phyloP scores from a whole-genome alignment of 441 rosid species.

The Erodium moschatum region DNA sequence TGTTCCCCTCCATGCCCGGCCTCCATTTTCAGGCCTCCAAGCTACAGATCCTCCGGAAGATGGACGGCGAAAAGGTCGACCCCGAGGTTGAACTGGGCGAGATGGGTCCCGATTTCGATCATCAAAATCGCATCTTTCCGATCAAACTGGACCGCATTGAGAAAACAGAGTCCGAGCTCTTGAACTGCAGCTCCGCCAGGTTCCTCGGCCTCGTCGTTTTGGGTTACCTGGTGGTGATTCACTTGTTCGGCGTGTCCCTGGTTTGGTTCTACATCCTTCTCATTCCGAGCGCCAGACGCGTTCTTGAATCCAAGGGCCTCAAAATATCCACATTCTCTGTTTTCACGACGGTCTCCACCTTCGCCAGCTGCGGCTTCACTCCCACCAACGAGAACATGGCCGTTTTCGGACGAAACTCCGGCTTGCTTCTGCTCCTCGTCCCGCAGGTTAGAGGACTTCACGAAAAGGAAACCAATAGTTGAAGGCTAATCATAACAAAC shows the following conservation, averaged over 20 bases:
- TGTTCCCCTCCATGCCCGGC: too few relatives aligned
- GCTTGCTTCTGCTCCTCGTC: background rate
- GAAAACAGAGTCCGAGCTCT: conserved; percentile 4
- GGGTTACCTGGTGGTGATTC: conserved; percentile 29
- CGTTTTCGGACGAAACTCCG: conserved; percentile 34
- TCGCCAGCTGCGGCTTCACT: conserved; percentile 41
- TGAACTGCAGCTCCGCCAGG: conserved; percentile 24
- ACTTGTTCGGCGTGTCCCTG: conserved; percentile 25
- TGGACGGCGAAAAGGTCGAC: too few relatives aligned
- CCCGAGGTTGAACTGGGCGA: too few relatives aligned
- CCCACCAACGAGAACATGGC: conserved; percentile 65
- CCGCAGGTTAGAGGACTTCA: too few relatives aligned
- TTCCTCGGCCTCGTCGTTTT: conserved; percentile 31
- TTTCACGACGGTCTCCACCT: conserved; percentile 40
- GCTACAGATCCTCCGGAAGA: too few relatives aligned
- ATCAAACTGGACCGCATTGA: background rate
- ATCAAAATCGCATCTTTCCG: too few relatives aligned
- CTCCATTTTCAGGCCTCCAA: too few relatives aligned
- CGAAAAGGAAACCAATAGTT: too few relatives aligned
- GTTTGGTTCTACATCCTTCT: conserved; percentile 26
- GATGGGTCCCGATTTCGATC: too few relatives aligned
- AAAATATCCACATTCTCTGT: conserved; percentile 23
- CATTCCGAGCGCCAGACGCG: conserved; percentile 28
- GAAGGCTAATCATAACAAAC: too few relatives aligned
- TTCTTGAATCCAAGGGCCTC: conserved; percentile 29